Evolutionary conservation across 116 monocot species (phyloP).

Genomic region (Cymodocea nodosa): DNA sequence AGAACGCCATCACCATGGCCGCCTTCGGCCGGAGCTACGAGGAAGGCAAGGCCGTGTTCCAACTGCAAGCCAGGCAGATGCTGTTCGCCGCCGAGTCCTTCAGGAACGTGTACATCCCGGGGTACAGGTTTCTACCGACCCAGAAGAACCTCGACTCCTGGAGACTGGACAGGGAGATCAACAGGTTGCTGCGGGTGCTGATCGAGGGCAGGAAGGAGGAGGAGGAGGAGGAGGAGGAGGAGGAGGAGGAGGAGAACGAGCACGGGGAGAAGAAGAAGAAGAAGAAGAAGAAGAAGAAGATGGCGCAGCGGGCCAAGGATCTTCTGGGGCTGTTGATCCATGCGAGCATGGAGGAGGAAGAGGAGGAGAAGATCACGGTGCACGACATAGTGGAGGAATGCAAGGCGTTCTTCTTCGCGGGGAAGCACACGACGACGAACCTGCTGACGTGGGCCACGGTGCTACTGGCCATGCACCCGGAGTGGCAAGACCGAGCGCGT

Average conservation of each 20-base stretch:
- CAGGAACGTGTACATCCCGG: slow-evolving; percentile 68
- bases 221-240: neutral
- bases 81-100: slow-evolving; percentile 77
- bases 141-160: slow-evolving; percentile 61
- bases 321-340: slow-evolving; percentile 75
- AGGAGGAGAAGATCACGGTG: slow-evolving; percentile 20
- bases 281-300: neutral
- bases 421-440: slow-evolving; percentile 90
- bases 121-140: slow-evolving; percentile 92
- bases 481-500: slow-evolving; percentile 88
- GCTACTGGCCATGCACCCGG: slow-evolving; percentile 86
- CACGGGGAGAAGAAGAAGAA: neutral
- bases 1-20: slow-evolving; percentile 70
- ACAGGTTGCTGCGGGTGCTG: slow-evolving; percentile 29
- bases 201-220: slow-evolving; percentile 30
- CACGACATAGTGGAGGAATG: slow-evolving; percentile 93
- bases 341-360: slow-evolving; percentile 22
- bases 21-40: slow-evolving; percentile 77
- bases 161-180: slow-evolving; percentile 80
- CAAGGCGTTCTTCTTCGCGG: slow-evolving; percentile 99
- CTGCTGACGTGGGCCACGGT: slow-evolving; percentile 92
- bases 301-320: slow-evolving; percentile 29
- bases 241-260: neutral
- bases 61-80: slow-evolving; percentile 78
- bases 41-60: slow-evolving; percentile 73